Evolutionary conservation across 163 green algal genomes (phyloP).

Genomic region (Coccomyxa subellipsoidea): DNA sequence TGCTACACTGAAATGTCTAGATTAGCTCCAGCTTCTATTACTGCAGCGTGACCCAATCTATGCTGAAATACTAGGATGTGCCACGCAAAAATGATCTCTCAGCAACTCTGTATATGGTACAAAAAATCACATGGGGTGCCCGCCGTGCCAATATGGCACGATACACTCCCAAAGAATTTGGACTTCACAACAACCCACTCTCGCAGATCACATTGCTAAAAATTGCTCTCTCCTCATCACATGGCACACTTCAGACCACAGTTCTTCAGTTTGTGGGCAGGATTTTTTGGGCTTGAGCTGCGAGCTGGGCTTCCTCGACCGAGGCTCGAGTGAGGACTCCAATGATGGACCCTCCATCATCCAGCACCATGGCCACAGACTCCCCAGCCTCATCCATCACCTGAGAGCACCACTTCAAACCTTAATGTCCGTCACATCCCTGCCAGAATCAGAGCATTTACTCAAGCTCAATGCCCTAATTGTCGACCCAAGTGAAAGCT

Average conservation of each 20-base stretch:
- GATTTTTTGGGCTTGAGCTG: neutral
- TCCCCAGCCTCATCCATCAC: slow-evolving; percentile 20
- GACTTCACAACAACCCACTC: too few species aligned
- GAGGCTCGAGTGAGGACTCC: slow-evolving; percentile 19
- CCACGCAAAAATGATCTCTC: too few species aligned
- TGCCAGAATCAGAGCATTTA: too few species aligned
- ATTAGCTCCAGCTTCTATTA: too few species aligned
- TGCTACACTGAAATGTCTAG: too few species aligned
- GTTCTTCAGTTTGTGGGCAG: neutral
- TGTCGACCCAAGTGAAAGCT: too few species aligned
- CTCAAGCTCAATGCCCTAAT: too few species aligned
- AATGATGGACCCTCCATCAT: slow-evolving; percentile 15
- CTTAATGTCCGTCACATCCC: neutral
- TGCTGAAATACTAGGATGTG: too few species aligned
- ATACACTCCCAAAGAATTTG: neutral
- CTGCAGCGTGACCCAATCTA: too few species aligned
- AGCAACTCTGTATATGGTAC: neutral
- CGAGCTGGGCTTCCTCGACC: neutral
- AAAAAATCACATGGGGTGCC: neutral
- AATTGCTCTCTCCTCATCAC: too few species aligned
- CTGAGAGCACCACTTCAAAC: neutral
- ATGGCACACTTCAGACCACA: neutral
- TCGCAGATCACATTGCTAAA: too few species aligned
- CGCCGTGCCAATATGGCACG: neutral
- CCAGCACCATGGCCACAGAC: slow-evolving; percentile 23